Base-by-base conservation (phyloP, 139 green algal genomes). In the Closterium sp. region DNA sequence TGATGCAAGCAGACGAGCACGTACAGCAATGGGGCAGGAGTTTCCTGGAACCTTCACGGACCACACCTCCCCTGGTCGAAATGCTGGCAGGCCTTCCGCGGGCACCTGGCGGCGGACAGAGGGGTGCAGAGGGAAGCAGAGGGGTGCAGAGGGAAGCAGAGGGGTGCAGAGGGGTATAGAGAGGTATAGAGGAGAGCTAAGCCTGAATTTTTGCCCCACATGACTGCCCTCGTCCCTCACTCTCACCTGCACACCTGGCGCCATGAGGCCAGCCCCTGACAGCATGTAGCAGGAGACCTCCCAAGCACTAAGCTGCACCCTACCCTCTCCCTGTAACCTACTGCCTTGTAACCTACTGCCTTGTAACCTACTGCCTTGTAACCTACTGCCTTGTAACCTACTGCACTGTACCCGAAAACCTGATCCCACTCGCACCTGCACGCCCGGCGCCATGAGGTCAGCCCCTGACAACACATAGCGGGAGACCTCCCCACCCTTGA, bases 371-470 rank as follows among this genome's bases (percentile, higher is more conserved):
- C n/a, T n/a, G n/a, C n/a, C n/a, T n/a, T n/a, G n/a, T n/a, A n/a
- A n/a, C n/a, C n/a, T n/a, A n/a, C n/a, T n/a, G n/a, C n/a, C n/a
- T n/a, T n/a, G n/a, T n/a, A n/a, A n/a, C n/a, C n/a, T n/a, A n/a
- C n/a, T n/a, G n/a, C n/a, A n/a, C n/a, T n/a, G n/a, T n/a, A 45
- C 38, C 38, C 38, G 9, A 50, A 50, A 50, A 7, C 38, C 7
- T 0, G 7, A 50, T 17, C 38, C 5, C 38, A 50, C 38, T 50
- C 38, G 3, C 62, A 79, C 62, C 62, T 79, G 62, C 62, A 79
- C 31, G n/a, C 93, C 93, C 19, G 93, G 93, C 31, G 94, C 28
- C 93, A 95, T 95, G 27, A 94, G 91, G 10, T 95, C 93, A 13
- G 93, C 92, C 11, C 93, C 93, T 29, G 31, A 27, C 32, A 95